Base-by-base conservation (phyloP, 176 grass and related monocot species). In the Aegilops speltoides region DNA sequence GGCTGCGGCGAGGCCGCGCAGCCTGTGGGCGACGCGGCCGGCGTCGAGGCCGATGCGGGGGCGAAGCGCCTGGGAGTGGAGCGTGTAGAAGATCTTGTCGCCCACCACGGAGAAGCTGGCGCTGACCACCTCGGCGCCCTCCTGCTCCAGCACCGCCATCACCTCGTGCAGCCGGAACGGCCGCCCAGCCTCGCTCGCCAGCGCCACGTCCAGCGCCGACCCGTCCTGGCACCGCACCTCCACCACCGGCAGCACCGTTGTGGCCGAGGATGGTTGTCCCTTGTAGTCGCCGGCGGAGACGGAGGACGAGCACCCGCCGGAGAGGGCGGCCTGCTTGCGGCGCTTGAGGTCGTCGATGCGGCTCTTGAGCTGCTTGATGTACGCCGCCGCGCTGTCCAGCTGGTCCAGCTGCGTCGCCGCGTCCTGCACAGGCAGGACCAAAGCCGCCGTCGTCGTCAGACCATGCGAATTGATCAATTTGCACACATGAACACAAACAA, bases 21-120 rank as follows among this genome's bases (percentile, higher is more conserved):
- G 54, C 83, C 91, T 95, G 7, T 90, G 69, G 0, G 89, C 81
- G 72, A 98, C 56, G 50, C 81, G 87, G 76, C 88, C 63, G 6
- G 88, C 80, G 6, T 98, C 89, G 29, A 98, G 71, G 1, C 91
- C 96, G 11, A 87, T 80, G 84, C 91, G 71, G 31, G 93, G 67
- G 87, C 83, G 79, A 31, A 91, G 13, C 29, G 93, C 86, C 90
- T 98, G 93, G 8, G 96, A 94, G 71, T 98, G 96, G 12, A 98
- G 54, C 12, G 96, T 96, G 84, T 94, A 91, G 76, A 96, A 91
- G 61, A 98, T 86, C 80, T 94, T 98, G 52, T 98, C 92, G 4
- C 65, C 88, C 16, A 96, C 68, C 13, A 86, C 76, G 63, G 92
- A 96, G 88, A 96, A 95, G 85, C 70, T 98, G 25, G 93, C 96